A percentile compares a stretch with the other conserved stretches of the same genome.
phyloP scores from a whole-genome alignment of 495 filamentous ascomycete genomes.

The Elaphomyces granulatus region DNA sequence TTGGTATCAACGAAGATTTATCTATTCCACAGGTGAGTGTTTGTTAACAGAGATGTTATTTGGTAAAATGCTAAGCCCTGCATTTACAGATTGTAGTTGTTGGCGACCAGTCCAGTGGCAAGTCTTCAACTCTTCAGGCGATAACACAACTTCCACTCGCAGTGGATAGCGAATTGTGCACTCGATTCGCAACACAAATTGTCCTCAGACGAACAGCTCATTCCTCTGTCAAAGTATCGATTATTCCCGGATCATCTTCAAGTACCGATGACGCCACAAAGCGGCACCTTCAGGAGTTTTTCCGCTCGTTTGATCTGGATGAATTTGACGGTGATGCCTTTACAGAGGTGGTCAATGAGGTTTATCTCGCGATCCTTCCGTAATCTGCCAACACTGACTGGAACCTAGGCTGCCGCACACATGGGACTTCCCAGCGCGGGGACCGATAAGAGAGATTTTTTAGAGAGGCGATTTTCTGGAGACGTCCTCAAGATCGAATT shows the following conservation, averaged over 20 bases:
- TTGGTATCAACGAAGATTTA: constrained; percentile 21
- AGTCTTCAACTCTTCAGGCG: constrained; percentile 37
- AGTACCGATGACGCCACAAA: constrained; percentile 9
- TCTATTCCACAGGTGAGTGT: constrained; percentile 25
- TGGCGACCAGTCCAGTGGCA: constrained; percentile 37
- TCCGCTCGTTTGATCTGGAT: constrained; percentile 10
- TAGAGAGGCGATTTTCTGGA: constrained; percentile 23
- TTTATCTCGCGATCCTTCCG: too few relatives aligned
- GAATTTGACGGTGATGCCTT: constrained; percentile 22
- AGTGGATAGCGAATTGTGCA: constrained; percentile 38
- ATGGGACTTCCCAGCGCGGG: constrained; percentile 17
- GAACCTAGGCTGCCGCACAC: constrained; percentile 11
- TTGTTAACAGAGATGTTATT: too few relatives aligned
- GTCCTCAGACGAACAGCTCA: constrained; percentile 28
- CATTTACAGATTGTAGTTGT: constrained; percentile 28
- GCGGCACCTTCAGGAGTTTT: constrained; percentile 12
- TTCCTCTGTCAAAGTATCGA: constrained; percentile 11
- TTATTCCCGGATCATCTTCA: constrained; percentile 15
- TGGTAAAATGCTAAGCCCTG: too few relatives aligned
- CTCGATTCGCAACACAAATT: constrained; percentile 45
- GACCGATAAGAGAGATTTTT: constrained; percentile 6
- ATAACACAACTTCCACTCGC: constrained; percentile 39
- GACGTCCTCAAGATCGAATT: constrained; percentile 38
- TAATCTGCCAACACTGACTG: too few relatives aligned
- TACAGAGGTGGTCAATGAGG: constrained; percentile 16